Evolutionary conservation across 1,284 basidiomycete genomes (phyloP).

Genomic region (Boletus calvinii): DNA sequence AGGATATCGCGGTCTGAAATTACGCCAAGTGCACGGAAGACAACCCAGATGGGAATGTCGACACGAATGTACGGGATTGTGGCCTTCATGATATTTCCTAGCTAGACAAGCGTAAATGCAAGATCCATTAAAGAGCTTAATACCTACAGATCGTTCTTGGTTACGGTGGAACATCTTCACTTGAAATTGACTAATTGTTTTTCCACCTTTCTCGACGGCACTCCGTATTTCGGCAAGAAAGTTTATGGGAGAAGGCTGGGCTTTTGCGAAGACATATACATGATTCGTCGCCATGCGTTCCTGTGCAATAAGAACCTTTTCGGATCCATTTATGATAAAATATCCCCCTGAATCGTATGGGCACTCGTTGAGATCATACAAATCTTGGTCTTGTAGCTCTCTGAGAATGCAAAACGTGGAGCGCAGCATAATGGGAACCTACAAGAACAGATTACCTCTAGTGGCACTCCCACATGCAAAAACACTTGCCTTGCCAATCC

Average conservation of each 20-base stretch:
- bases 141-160: constrained; percentile 79
- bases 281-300: constrained; percentile 99
- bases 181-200: constrained; percentile 97
- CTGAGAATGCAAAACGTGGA: constrained; percentile 94
- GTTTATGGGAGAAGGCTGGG: constrained; percentile 93
- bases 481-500: constrained; percentile 86
- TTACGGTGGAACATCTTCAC: constrained; percentile 95
- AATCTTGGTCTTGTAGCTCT: constrained; percentile 74
- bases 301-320: constrained; percentile 99
- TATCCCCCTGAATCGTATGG: constrained; percentile 98
- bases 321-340: constrained; percentile 99
- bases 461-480: constrained; percentile 2
- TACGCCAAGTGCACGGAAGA: constrained; percentile 97
- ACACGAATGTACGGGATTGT: constrained; percentile 98
- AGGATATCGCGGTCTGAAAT: constrained; percentile 98
- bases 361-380: constrained; percentile 94
- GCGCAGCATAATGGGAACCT: constrained; percentile 98
- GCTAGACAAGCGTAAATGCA: constrained; percentile 39
- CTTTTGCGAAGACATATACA: constrained; percentile 99
- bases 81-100: constrained; percentile 94
- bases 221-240: constrained; percentile 97
- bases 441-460: constrained; percentile 11
- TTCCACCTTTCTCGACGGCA: constrained; percentile 97
- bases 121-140: background rate
- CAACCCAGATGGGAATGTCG: constrained; percentile 98